Evolutionary conservation across 75 land plant species (phyloP).

Genomic region (Pseudotsuga menziesii): DNA sequence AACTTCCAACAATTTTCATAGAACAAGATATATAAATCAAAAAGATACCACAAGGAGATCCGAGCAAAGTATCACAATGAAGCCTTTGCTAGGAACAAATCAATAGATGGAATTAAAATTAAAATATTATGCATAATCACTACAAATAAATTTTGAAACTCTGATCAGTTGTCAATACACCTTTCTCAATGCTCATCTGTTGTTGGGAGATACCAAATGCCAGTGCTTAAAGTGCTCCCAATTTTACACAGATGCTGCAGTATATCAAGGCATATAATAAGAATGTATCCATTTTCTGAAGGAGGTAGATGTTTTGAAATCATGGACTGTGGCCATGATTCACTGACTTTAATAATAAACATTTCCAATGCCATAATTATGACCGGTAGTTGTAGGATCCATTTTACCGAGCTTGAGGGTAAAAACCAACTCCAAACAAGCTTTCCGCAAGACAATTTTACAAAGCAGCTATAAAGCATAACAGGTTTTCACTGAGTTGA

Average conservation of each 20-base stretch:
- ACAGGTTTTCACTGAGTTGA: not conserved
- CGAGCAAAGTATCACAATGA: not conserved
- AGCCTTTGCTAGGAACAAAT: not conserved
- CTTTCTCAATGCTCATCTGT: not conserved
- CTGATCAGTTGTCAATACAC: not conserved
- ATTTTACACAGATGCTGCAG: not conserved
- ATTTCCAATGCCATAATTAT: not conserved
- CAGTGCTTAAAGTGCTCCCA: not conserved
- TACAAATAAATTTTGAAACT: not conserved
- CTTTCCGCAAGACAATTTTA: too few relatives aligned
- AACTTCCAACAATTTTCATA: not conserved
- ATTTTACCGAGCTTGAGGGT: not conserved
- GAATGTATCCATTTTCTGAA: not conserved
- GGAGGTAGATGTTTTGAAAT: not conserved
- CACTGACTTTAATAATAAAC: not conserved
- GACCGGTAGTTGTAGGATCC: not conserved
- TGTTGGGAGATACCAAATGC: not conserved
- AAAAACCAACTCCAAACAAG: not conserved
- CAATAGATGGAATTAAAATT: constrained; percentile 4
- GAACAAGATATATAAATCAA: not conserved
- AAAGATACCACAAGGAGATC: not conserved
- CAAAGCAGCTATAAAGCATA: not conserved
- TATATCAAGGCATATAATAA: not conserved
- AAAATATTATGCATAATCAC: constrained; percentile 4
- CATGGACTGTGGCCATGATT: constrained; percentile 3